A percentile compares a stretch with the other conserved stretches of the same genome.
Conservation (phyloP, 768 basidiomycete species). For the Boletus reticuloceps region DNA sequence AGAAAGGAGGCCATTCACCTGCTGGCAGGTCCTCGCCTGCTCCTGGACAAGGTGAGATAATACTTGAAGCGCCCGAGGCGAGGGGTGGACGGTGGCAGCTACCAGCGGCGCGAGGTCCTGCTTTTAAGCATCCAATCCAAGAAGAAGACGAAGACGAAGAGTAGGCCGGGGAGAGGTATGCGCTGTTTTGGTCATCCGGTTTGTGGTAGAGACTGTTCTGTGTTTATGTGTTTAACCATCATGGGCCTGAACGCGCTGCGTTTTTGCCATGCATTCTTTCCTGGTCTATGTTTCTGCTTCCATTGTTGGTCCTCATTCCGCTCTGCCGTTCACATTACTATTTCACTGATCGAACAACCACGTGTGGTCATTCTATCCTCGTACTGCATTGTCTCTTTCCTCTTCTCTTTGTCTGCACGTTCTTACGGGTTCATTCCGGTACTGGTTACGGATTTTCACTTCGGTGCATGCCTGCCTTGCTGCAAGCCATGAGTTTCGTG, state of each 20-base stretch:
- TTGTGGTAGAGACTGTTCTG: constrained; percentile 8
- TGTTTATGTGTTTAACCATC: constrained; percentile 3
- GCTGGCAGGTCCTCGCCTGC: constrained; percentile 60
- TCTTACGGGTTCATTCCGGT: constrained; percentile 12
- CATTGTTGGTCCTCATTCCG: constrained; percentile 1
- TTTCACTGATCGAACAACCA: constrained; percentile 6
- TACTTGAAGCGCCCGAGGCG: constrained; percentile 47
- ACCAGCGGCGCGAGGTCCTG: constrained; percentile 65
- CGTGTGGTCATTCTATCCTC: constrained; percentile 8
- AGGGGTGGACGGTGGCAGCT: constrained; percentile 65
- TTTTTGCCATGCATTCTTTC: constrained; percentile 2
- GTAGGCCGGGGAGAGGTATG: constrained; percentile 17
- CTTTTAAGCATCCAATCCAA: constrained; percentile 70
- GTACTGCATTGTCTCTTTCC: background rate
- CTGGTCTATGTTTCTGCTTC: background rate
- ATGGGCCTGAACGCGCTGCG: background rate
- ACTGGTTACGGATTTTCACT: constrained; percentile 22
- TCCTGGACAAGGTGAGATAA: constrained; percentile 43
- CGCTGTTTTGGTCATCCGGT: background rate
- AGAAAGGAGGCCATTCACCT: constrained; percentile 59
- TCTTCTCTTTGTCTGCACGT: background rate
- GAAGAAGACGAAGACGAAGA: constrained; percentile 87
- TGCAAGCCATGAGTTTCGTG: background rate
- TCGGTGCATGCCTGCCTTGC: constrained; percentile 2
- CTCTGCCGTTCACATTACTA: constrained; percentile 16